Evolutionary conservation across 106 monocot genomes (phyloP), one percentile per base, ranked within the genome.

Genomic region (Dendrobium officinale): DNA sequence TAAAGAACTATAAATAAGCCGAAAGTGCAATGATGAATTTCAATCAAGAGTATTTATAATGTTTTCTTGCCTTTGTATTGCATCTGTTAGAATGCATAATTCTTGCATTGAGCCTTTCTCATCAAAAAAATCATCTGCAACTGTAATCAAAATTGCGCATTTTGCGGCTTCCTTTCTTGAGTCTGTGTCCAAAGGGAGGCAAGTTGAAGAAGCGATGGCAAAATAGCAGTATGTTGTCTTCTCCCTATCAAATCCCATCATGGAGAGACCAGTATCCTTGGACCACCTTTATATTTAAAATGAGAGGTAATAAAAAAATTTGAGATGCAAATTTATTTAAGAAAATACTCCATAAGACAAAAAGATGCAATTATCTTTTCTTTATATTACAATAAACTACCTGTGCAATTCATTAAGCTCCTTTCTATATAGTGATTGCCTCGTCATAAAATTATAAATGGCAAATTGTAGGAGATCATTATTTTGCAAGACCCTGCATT

Each of bases 101-200:
- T 87, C 87, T 20, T 84, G 42, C 41, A 76, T 1, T n/a, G 87
- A 72, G 33, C 64, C 87, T 31, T 79, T 19, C 31, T 75, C 77
- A 72, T 87, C 87, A 19, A 75, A 87, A 44, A 84, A 87, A 44
- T 87, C 87, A 79, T 87, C 81, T 48, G 73, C 79, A 18, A 87
- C 10, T 29, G 75, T 79, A 13, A 84, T 81, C 8, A 84, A 13
- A 45, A 82, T 72, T 58, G 81, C 64, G 37, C 72, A 67, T 18
- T 87, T 81, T 20, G 81, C 67, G 1, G 55, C 4, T 22, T 55
- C 19, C 56, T 55, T 81, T 17, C 84, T 17, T 4, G 67, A 41
- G 68, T 84, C 81, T 45, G 70, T 55, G 15, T 19, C 2, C 5
- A 58, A 9, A 19, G 79, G 77, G 33, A 83, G 77, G 55, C 41